phyloP scores from a whole-genome alignment of 2,329 filamentous ascomycete species.

The Lachnellula cervina region DNA sequence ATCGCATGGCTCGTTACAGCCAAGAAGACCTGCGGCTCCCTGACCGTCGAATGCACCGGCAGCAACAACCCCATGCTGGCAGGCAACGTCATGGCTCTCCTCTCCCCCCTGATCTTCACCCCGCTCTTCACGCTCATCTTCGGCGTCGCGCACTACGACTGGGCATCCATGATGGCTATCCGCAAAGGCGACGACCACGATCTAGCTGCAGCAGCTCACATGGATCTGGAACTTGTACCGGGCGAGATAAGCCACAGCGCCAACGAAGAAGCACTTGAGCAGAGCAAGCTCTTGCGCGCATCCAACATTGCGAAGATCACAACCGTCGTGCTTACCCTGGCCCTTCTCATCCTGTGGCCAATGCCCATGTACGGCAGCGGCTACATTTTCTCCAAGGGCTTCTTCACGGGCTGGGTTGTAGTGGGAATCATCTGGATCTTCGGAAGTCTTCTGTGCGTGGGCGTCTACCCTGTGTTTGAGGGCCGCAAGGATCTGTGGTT shows the following conservation, averaged over 20 bases:
- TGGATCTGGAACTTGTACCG: conserved; percentile 61
- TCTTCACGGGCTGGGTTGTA: conserved; percentile 78
- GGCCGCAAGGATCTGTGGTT: conserved; percentile 62
- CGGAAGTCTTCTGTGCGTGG: conserved; percentile 65
- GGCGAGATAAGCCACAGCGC: conserved; percentile 39
- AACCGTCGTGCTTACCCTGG: conserved; percentile 61
- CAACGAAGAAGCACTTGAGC: conserved; percentile 37
- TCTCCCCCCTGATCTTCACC: conserved; percentile 70
- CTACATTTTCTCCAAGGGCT: conserved; percentile 77
- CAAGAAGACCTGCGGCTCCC: conserved; percentile 60
- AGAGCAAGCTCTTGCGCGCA: conserved; percentile 47
- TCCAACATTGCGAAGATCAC: conserved; percentile 44
- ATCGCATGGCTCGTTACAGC: conserved; percentile 76
- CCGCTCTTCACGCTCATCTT: conserved; percentile 70
- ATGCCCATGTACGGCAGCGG: conserved; percentile 83
- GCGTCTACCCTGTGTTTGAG: conserved; percentile 77
- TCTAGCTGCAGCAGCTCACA: conserved; percentile 55
- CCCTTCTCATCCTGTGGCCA: conserved; percentile 78
- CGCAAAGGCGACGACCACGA: conserved; percentile 74
- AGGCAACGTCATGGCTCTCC: conserved; percentile 77
- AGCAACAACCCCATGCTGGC: conserved; percentile 86
- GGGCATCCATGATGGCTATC: conserved; percentile 76
- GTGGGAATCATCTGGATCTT: conserved; percentile 79
- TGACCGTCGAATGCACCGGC: conserved; percentile 72
- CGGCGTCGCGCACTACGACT: conserved; percentile 70